A percentile compares a stretch with the other conserved stretches of the same genome.
phyloP scores from a whole-genome alignment of 2,329 filamentous ascomycete genomes.

The Metarhizium anisopliae region DNA sequence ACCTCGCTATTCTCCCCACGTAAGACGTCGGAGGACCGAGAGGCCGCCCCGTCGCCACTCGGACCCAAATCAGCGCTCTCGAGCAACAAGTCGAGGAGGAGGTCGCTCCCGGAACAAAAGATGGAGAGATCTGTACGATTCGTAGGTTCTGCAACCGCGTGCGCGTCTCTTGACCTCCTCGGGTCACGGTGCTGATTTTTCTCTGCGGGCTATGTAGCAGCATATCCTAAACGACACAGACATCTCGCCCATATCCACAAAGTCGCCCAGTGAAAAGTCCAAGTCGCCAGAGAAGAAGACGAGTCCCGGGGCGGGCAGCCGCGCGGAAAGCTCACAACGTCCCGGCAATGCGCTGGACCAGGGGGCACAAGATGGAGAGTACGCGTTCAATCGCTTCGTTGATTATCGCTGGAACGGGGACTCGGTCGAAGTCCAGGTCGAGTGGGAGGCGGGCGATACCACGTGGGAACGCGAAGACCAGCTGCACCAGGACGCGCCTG shows the following conservation, averaged over 20 bases:
- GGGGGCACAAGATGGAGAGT: slow-evolving; percentile 6
- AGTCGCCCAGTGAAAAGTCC: not conserved
- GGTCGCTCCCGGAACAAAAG: not conserved
- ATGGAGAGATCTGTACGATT: not conserved
- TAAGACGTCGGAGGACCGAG: not conserved
- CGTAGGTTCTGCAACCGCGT: not conserved
- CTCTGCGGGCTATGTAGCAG: not conserved
- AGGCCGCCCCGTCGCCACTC: not conserved
- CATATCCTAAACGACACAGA: not conserved
- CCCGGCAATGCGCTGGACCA: not conserved
- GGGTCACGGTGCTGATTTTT: not conserved
- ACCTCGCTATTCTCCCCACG: slow-evolving; percentile 4
- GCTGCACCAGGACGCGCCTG: slow-evolving; percentile 23
- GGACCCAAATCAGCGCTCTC: not conserved
- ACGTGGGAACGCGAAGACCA: slow-evolving; percentile 26
- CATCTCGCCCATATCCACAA: not conserved
- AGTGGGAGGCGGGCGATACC: slow-evolving; percentile 19
- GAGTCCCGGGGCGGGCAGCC: not conserved
- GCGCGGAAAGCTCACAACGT: not conserved
- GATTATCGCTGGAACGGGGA: slow-evolving; percentile 20
- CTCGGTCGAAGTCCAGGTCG: slow-evolving; percentile 20
- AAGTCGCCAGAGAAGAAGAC: not conserved
- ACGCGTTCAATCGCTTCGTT: slow-evolving; percentile 14
- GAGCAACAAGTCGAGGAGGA: not conserved
- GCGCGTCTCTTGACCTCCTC: no score